Conservation (phyloP, 345 rosid genomes). For the Citrus inodora region DNA sequence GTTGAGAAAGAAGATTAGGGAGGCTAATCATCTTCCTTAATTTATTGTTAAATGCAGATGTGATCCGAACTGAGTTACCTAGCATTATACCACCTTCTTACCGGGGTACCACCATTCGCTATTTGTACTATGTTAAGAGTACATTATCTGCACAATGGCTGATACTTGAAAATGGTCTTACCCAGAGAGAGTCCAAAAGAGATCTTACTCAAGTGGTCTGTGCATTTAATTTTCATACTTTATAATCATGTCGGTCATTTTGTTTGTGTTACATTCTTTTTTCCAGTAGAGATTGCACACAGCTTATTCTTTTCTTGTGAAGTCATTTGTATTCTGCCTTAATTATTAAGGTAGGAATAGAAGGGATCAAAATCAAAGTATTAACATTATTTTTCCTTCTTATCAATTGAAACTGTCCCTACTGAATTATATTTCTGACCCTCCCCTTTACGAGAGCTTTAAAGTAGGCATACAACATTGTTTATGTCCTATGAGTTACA, state of each 20-base stretch:
- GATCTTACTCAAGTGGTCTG: conserved; percentile 68
- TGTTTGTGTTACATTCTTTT: neutral
- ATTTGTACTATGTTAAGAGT: conserved; percentile 71
- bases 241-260: conserved; percentile 3
- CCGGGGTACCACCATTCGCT: conserved; percentile 83
- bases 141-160: conserved; percentile 59
- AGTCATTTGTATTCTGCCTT: neutral
- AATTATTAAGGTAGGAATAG: neutral
- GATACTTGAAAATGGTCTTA: conserved; percentile 60
- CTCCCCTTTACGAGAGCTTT: neutral
- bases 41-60: conserved; percentile 38
- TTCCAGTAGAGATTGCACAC: neutral
- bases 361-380: neutral
- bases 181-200: conserved; percentile 33
- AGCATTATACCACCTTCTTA: conserved; percentile 80
- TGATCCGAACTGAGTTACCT: conserved; percentile 70
- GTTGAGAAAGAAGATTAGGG: neutral
- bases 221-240: conserved; percentile 24
- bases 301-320: neutral
- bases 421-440: neutral
- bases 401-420: neutral
- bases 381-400: neutral
- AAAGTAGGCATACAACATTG: neutral
- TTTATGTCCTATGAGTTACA: too few species aligned
- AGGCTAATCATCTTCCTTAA: neutral